Base-by-base conservation (phyloP, 148 eudicot species). In the Amaranthus hypochondriacus region DNA sequence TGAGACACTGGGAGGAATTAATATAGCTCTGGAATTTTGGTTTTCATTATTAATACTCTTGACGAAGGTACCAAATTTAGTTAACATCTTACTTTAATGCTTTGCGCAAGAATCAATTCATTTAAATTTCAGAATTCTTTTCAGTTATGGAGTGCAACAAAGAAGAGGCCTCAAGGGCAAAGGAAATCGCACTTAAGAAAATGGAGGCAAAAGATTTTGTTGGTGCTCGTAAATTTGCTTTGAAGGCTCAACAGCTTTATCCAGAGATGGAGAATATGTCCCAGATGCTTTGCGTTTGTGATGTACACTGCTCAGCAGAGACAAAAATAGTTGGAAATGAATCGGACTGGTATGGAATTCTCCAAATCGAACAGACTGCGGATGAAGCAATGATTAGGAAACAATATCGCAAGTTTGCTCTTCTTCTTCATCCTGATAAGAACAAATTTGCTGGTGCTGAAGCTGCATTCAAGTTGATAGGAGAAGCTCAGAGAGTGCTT, bases 351-450 rank as follows among this genome's bases (percentile, higher is more conserved):
- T 92, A 92, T 76, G 85, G 85, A 62, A 89, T 92, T 59, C 97
- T 92, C 75, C 79, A 89, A 81, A 48, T 89, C 50, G 87, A 85
- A 70, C 84, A 74, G 48, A 75, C 83, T 18, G 94, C 89, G 39
- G 92, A 92, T 73, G 94, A 88, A 14, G 70, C 73, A 67, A 73
- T 81, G 51, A 86, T 93, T 42, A 93, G 81, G 80, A 90, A 88
- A 73, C 94, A 90, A 73, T 93, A 83, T 74, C 84, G 87, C 56
- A 90, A 84, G 78, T 76, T 89, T 58, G 98, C 96, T 58, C 89
- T 93, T 55, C 74, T 81, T 72, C 90, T 93, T 65, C 98, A 93
- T 73, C 98, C 98, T 12, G 98, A 93, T 75, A 93, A 93, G 79
- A 93, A 90, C 83, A 82, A 85, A 61, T 88, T 85, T 85, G 48